These are phyloP conservation scores for Zygnema circumcarinatum DNA, from an alignment of 139 green algal genomes.

Conservation along the genomic window DNA sequence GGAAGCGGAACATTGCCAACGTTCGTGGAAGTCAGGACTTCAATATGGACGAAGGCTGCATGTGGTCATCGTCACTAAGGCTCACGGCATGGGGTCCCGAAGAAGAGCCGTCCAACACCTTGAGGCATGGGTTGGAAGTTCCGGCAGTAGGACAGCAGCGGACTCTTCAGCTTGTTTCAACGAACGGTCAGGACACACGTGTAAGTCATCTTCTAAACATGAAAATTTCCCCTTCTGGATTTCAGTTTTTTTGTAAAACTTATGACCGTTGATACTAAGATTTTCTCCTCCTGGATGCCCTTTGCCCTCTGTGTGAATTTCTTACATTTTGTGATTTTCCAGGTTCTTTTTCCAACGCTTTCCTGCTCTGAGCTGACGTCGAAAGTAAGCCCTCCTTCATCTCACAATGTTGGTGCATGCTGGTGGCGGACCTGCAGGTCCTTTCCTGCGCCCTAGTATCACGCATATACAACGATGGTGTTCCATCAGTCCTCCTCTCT, in stretches of 20 bases:
- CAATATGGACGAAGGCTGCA: not conserved
- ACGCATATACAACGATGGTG: not conserved
- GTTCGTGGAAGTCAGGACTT: not conserved
- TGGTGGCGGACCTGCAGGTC: slow-evolving; percentile 9
- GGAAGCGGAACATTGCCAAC: not conserved
- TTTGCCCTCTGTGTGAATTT: too few species aligned
- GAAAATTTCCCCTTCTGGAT: too few species aligned
- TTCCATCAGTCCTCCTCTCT: slow-evolving; percentile 25
- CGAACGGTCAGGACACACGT: not conserved
- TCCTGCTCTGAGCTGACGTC: too few species aligned
- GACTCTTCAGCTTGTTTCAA: not conserved
- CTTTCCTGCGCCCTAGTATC: slow-evolving; percentile 9
- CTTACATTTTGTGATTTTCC: too few species aligned
- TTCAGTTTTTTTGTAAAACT: too few species aligned
- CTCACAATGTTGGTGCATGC: too few species aligned
- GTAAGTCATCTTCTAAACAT: not conserved
- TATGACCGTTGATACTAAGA: too few species aligned
- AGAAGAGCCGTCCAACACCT: not conserved
- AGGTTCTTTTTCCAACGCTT: too few species aligned
- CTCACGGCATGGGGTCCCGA: not conserved
- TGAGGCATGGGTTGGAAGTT: not conserved
- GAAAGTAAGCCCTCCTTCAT: too few species aligned
- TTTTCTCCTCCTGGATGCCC: too few species aligned
- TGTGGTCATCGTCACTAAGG: not conserved
- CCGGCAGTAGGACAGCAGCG: not conserved